Percentiles rank a stretch among this genome's conserved stretches.
Conservation (phyloP, 2,329 filamentous ascomycete species). For the Eutypella sp. region DNA sequence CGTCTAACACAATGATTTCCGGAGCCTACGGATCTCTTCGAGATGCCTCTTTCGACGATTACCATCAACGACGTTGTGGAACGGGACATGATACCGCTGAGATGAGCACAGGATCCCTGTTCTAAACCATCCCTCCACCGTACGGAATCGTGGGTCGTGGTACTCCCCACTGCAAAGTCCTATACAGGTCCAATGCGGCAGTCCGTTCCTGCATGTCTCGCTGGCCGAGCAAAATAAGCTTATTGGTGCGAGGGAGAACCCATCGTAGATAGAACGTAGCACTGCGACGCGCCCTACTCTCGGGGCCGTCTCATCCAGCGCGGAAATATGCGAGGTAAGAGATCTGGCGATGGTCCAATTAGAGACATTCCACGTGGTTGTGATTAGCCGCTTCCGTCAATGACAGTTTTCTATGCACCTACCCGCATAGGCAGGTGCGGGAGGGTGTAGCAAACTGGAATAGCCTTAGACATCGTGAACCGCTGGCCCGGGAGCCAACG, state of each 20-base stretch:
- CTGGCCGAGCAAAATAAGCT: not conserved
- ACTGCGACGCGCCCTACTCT: not conserved
- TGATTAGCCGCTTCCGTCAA: not conserved
- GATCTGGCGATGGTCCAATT: not conserved
- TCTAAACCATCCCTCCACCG: too few relatives aligned
- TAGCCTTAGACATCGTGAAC: not conserved
- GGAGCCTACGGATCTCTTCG: too few relatives aligned
- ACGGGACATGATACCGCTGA: not conserved
- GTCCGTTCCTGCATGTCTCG: not conserved
- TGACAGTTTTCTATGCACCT: not conserved
- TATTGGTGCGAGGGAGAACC: not conserved
- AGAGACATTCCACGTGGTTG: not conserved
- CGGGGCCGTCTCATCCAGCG: too few relatives aligned
- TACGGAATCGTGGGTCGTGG: not conserved
- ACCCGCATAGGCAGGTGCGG: not conserved
- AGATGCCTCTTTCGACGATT: not conserved
- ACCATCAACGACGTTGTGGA: not conserved
- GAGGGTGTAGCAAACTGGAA: constrained; percentile 15
- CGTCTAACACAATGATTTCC: too few relatives aligned
- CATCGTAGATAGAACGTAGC: not conserved
- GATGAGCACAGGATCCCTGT: too few relatives aligned
- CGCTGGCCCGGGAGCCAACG: too few relatives aligned
- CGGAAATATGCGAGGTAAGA: not conserved
- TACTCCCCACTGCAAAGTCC: not conserved
- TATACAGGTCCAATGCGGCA: not conserved